These are phyloP conservation scores for Amniculicola lignicola DNA, from an alignment of 495 filamentous ascomycete genomes.

Conservation along the genomic window DNA sequence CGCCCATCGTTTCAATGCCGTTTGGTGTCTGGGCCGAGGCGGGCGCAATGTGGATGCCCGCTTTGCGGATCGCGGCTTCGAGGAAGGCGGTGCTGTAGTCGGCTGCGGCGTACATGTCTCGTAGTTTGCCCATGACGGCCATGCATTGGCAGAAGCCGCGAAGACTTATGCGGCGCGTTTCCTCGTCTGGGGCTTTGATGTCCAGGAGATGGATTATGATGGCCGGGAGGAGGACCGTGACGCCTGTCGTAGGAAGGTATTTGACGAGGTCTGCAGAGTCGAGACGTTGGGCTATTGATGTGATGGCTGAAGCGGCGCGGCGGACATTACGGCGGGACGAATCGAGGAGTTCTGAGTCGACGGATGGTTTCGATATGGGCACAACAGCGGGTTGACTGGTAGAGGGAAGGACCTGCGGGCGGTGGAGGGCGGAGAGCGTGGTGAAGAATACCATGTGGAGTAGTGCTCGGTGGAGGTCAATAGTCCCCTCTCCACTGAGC, in stretches of 20 bases:
- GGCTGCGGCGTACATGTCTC: conserved; percentile 81
- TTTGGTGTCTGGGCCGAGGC: neutral
- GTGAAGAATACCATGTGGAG: conserved; percentile 88
- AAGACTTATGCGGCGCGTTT: conserved; percentile 63
- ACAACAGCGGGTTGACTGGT: conserved; percentile 45
- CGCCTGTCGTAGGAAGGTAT: conserved; percentile 81
- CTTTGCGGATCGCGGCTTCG: conserved; percentile 78
- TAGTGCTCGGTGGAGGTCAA: conserved; percentile 72
- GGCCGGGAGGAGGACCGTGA: conserved; percentile 83
- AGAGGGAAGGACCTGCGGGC: conserved; percentile 79
- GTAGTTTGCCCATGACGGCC: conserved; percentile 73
- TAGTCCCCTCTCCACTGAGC: conserved; percentile 45
- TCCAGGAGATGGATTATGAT: conserved; percentile 89
- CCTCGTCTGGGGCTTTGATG: conserved; percentile 72
- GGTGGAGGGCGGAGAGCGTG: conserved; percentile 80
- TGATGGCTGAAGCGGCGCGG: conserved; percentile 75
- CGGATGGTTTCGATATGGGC: conserved; percentile 52
- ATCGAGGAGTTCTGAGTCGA: conserved; percentile 63
- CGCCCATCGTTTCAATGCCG: too few species aligned
- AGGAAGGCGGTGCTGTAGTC: conserved; percentile 84
- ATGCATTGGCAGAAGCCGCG: conserved; percentile 82
- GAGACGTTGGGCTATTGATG: conserved; percentile 69
- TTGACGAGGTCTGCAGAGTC: conserved; percentile 65
- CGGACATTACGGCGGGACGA: conserved; percentile 74
- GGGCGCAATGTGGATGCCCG: conserved; percentile 55